Base-by-base conservation (phyloP, 257 asterid genomes). In the Przewalskia tangutica region DNA sequence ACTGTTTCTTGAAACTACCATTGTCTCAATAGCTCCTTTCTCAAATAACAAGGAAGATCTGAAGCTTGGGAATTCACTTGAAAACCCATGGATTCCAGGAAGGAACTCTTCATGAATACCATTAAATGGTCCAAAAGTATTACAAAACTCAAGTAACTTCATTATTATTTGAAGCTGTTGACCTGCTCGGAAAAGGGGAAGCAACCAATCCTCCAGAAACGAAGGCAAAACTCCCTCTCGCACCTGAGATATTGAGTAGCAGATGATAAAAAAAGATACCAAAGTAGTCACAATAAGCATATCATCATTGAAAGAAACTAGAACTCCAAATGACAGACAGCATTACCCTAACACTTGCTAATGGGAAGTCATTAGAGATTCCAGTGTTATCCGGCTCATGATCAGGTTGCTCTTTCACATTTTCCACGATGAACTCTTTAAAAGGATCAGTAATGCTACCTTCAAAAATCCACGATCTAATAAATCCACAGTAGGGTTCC, bases 141-240 rank as follows among this genome's bases (percentile, higher is more conserved):
- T 85, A 75, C 93, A 92, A 79, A 92, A 84, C 86, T 96, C 98
- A 42, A 94, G 91, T 91, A 96, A 86, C 87, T 93, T 91, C 90
- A 86, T 85, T 81, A 96, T 85, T 84, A 94, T 94, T 93, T 94
- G 99, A 86, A 94, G 97, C 89, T 96, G 99, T 88, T 93, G 98
- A 82, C 99, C 99, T 85, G 97, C 93, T 92, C 98, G 91, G 79
- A 95, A 90, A 67, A 96, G 93, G 60, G 94, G 97, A 86, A 86
- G 85, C 78, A 89, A 86, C 76, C 92, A 92, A 83, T 91, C 95
- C 86, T 94, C 92, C 51, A 96, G 92, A 88, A 96, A 96, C 83
- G 91, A 93, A 71, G 99, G 99, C 8, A 93, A 85, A 89, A 86
- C 94, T 88, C 95, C 97, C 83, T 93, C 93, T 85, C 93, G 92